Base-by-base conservation (phyloP, 495 filamentous ascomycete species). In the Talaromyces borbonicus region DNA sequence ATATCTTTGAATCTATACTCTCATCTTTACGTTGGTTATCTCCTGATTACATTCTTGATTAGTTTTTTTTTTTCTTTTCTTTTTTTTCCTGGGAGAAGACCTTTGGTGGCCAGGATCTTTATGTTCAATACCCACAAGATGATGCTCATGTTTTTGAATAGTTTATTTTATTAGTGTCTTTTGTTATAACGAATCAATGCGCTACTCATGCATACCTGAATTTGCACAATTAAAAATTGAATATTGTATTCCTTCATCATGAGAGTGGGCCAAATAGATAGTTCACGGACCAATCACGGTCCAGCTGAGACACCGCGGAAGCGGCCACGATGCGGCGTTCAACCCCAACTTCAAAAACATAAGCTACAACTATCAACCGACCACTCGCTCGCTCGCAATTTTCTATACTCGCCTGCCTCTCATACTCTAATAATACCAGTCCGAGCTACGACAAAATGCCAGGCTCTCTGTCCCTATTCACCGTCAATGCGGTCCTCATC, bases 401-500 rank as follows among this genome's bases (percentile, higher is more conserved):
- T 16, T n/a, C 14, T 11, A 11, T 15, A 37, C 5, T 37, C 16
- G 3, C 22, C 15, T 37, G n/a, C 19, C 14, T n/a, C 12, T 9
- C 1, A 36, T 11, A 8, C 11, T 20, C 16, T 15, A n/a, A 15
- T 14, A 27, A 11, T 5, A 42, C 4, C 39, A 25, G 15, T n/a
- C 23, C n/a, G 14, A 32, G 16, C 5, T 1, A 16, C 39, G 35
- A 50, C 63, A 65, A 49, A 35, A 72, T 72, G 68, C 58, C 63
- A 8, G 68, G 65, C 46, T 59, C 66, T 47, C 56, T 97, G 63
- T 87, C 88, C 48, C 79, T 97, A 49, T 90, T 92, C 71, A 85
- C 87, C 48, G 81, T 96, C 56, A 90, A 90, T 61, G 90, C 90
- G 53, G 82, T 97, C 68, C 77, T 96, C 63, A 79, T 95, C 60